Conservation (phyloP, 2,329 filamentous ascomycete genomes). For the Aspergillus sclerotialis region DNA sequence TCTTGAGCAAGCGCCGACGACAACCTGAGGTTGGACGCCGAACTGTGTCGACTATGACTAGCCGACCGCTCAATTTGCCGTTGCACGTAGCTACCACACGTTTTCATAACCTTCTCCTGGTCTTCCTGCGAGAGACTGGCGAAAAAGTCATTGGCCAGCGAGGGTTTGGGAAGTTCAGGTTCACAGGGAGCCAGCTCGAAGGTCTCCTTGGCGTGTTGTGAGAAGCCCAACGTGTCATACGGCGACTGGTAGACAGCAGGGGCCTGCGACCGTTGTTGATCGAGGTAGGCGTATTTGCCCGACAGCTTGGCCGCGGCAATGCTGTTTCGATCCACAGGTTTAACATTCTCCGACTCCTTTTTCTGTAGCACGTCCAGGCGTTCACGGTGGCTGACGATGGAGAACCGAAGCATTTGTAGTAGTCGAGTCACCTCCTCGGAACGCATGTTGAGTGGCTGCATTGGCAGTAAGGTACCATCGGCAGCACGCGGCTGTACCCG, state of each 20-base stretch:
- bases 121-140: slow-evolving; percentile 31
- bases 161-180: slow-evolving; percentile 30
- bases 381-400: slow-evolving; percentile 33
- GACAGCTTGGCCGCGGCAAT: slow-evolving; percentile 25
- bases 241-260: slow-evolving; percentile 37
- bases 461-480: slow-evolving; percentile 31
- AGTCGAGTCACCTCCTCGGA: slow-evolving; percentile 37
- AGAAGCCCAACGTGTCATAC: slow-evolving; percentile 37
- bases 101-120: slow-evolving; percentile 37
- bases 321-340: slow-evolving; percentile 23
- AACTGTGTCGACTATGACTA: slow-evolving; percentile 31
- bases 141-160: slow-evolving; percentile 37
- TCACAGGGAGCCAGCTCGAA: slow-evolving; percentile 28
- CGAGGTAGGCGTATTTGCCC: slow-evolving; percentile 34
- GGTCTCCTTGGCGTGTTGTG: slow-evolving; percentile 34
- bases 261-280: slow-evolving; percentile 30
- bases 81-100: slow-evolving; percentile 35
- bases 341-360: slow-evolving; percentile 28
- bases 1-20: slow-evolving; percentile 33
- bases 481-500: slow-evolving; percentile 32
- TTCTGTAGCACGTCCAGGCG: slow-evolving; percentile 32
- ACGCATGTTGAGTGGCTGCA: slow-evolving; percentile 37
- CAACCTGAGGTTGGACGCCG: slow-evolving; percentile 31
- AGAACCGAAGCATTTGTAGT: slow-evolving; percentile 38
- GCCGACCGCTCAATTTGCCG: slow-evolving; percentile 30